A percentile compares a stretch with the other conserved stretches of the same genome.
phyloP scores from a whole-genome alignment of 768 basidiomycete species.

The Naganishia antarctica region DNA sequence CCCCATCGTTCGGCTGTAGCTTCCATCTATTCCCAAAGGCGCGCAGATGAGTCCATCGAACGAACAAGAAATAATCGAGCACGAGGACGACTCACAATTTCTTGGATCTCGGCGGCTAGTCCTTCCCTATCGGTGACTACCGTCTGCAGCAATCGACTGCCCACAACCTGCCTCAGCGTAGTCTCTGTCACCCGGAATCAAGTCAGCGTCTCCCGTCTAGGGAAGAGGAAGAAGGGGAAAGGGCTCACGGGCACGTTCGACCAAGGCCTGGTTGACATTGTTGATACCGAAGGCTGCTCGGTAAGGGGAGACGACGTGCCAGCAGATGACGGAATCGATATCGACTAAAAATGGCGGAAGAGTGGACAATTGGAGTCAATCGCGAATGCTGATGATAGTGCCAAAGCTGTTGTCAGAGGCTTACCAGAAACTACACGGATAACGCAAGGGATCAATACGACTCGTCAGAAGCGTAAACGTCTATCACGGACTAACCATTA shows the following conservation, averaged over 20 bases:
- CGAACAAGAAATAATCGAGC: too few relatives aligned
- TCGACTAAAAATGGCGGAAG: constrained; percentile 22
- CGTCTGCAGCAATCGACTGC: constrained; percentile 87
- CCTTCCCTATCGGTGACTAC: constrained; percentile 94
- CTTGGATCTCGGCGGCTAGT: constrained; percentile 47
- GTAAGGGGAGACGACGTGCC: constrained; percentile 60
- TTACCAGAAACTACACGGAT: constrained; percentile 22
- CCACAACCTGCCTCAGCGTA: constrained; percentile 94
- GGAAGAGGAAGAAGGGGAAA: not conserved
- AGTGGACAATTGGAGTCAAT: too few relatives aligned
- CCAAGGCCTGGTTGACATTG: constrained; percentile 62
- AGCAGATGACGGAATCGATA: constrained; percentile 73
- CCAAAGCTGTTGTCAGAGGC: too few relatives aligned
- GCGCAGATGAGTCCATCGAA: not conserved
- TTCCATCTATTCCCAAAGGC: constrained; percentile 35
- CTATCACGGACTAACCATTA: constrained; percentile 58
- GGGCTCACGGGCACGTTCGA: constrained; percentile 48
- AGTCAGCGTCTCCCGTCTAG: not conserved
- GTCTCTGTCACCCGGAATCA: constrained; percentile 67
- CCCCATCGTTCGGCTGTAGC: constrained; percentile 69
- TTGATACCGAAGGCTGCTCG: constrained; percentile 89
- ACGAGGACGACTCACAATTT: constrained; percentile 39
- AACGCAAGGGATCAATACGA: too few relatives aligned
- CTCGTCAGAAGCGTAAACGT: too few relatives aligned
- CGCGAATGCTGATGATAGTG: too few relatives aligned